Base-by-base conservation (phyloP, 2,329 filamentous ascomycete genomes). In the Penicillium sp. region DNA sequence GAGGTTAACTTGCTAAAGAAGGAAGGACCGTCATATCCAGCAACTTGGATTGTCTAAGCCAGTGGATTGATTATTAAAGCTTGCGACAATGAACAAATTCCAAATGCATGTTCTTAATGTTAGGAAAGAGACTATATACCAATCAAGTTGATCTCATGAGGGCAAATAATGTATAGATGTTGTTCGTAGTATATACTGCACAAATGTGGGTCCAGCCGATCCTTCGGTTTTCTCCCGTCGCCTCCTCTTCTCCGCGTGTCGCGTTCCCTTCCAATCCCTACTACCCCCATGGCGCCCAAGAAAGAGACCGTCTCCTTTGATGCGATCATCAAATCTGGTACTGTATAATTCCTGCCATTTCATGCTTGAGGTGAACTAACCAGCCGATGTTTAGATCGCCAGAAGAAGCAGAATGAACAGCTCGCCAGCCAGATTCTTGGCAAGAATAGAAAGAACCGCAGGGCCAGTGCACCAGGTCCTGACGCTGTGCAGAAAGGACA, bases 341-440 rank as follows among this genome's bases (percentile, higher is more conserved):
- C 41, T 22, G 38, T 45, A 23, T 45, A 10, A 15, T 14, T 27
- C 31, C 22, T 36, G 20, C 12, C 14, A 32, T 41, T 39, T 37
- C 25, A 33, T 20, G 28, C 28, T 28, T 17, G n/a, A 39, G 30
- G 33, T 42, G 18, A 33, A 42, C 35, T 47, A 35, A 38, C 34
- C 13, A 26, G 34, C 32, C 36, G 9, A 35, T 37, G 4, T 36
- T 30, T 38, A 75, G 72, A 69, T 54, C 72, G 76, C 31, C 65
- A 73, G 41, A 70, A 71, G 55, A 73, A 72, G 52, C 73, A 73
- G 55, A 71, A 76, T 40, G 73, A 79, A 54, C 62, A 65, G 2
- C 68, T 80, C 3, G 77, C 78, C 31, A 74, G 75, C 47, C 65
- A 78, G 53, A 74, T 82, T 28, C 69, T 82, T 18, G 75, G 75